Evolutionary conservation across 805 yeast species (phyloP).

Genomic region (Ogataea pini): DNA sequence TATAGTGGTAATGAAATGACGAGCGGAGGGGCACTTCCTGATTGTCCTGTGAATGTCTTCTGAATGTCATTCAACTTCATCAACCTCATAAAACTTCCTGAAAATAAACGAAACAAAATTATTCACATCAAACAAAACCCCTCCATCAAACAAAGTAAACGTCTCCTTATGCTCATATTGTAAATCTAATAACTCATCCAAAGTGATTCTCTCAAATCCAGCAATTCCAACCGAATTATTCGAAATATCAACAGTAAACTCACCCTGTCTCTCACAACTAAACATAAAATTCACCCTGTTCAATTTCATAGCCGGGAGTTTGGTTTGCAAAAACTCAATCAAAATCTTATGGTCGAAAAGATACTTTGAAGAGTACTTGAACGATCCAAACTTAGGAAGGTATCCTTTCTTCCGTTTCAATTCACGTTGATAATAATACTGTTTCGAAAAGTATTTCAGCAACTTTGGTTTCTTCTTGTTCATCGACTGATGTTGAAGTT

Average conservation of each 20-base stretch:
- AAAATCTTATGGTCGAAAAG: conserved; percentile 73
- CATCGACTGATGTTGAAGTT: conserved; percentile 46
- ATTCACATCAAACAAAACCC: conserved; percentile 69
- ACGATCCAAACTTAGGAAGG: conserved; percentile 74
- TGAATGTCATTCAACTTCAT: conserved; percentile 4
- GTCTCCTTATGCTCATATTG: conserved; percentile 68
- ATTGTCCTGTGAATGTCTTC: too few species aligned
- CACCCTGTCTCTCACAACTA: conserved; percentile 72
- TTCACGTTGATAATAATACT: conserved; percentile 73
- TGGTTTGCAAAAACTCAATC: conserved; percentile 41
- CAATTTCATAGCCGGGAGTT: conserved; percentile 44
- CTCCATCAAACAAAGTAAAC: conserved; percentile 62
- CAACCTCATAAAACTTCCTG: conserved; percentile 65
- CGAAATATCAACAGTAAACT: conserved; percentile 73
- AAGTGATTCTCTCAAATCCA: conserved; percentile 54
- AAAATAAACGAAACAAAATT: conserved; percentile 69
- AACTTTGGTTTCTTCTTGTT: conserved; percentile 42
- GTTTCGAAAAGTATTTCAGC: conserved; percentile 60
- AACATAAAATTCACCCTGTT: conserved; percentile 74
- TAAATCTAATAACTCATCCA: conserved; percentile 69
- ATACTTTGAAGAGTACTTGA: conserved; percentile 72
- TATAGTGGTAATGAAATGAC: too few species aligned
- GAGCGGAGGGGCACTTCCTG: too few species aligned
- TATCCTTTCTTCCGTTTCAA: conserved; percentile 65
- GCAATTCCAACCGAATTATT: conserved; percentile 39